Percentiles rank a stretch among this genome's conserved stretches.
These are phyloP conservation scores for Botrytis byssoidea DNA, from an alignment of 2,329 filamentous ascomycete genomes.

Conservation along the genomic window DNA sequence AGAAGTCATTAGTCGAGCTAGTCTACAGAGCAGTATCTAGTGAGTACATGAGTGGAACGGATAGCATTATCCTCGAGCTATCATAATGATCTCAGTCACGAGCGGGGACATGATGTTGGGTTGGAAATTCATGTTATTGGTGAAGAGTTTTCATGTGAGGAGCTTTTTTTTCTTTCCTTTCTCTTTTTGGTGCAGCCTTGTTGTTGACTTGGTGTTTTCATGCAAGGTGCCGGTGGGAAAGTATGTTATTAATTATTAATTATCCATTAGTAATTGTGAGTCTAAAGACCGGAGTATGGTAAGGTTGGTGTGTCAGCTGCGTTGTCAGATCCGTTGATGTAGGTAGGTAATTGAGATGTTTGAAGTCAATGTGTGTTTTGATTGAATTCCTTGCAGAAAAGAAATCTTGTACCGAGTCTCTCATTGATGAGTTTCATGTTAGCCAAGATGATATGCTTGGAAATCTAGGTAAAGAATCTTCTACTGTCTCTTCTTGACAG, in stretches of 20 bases:
- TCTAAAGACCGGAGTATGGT: background rate
- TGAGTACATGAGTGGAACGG: background rate
- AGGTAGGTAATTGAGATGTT: background rate
- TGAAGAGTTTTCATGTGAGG: background rate
- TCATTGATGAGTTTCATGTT: background rate
- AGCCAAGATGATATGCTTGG: background rate
- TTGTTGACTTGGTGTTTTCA: conserved; percentile 8
- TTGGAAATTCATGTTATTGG: background rate
- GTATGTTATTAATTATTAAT: background rate
- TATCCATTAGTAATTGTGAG: background rate
- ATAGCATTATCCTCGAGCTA: background rate
- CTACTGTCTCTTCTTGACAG: background rate
- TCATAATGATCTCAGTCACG: background rate
- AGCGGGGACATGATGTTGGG: background rate
- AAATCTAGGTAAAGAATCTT: background rate
- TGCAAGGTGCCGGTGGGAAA: no score
- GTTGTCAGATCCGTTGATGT: background rate
- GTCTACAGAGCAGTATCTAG: background rate
- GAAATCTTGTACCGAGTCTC: background rate
- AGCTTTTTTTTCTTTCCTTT: background rate
- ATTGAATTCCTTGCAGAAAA: background rate
- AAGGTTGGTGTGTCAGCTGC: background rate
- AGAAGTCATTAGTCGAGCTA: background rate
- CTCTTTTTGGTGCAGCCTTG: background rate
- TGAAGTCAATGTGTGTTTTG: background rate